Evolutionary conservation across 768 basidiomycete species (phyloP).

Genomic region (Termitomyces sp.): DNA sequence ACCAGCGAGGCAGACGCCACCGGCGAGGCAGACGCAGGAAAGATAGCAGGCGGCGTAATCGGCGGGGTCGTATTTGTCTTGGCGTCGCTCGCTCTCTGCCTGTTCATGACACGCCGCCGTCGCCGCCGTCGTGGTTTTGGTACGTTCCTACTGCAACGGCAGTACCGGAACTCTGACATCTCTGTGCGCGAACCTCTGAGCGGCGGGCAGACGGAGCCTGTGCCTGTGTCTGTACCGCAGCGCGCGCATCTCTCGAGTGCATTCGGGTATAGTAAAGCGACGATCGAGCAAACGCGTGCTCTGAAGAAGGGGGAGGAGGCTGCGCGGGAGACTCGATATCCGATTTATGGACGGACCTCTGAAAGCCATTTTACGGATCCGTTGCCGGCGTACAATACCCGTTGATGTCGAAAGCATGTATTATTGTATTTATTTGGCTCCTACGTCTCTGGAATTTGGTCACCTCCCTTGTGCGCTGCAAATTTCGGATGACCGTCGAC

Average conservation of each 20-base stretch:
- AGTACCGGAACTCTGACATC: not conserved
- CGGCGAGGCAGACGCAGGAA: no score
- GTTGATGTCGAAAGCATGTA: not conserved
- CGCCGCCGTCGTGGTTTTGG: not conserved
- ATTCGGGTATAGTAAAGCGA: conserved; percentile 1
- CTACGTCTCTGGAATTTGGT: not conserved
- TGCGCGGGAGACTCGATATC: not conserved
- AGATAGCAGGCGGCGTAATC: not conserved
- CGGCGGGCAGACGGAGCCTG: no score
- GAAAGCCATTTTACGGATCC: not conserved
- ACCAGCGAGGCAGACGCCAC: no score
- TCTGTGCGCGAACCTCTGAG: not conserved
- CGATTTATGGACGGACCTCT: not conserved
- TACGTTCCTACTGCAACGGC: no score
- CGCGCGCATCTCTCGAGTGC: not conserved
- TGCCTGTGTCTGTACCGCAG: no score
- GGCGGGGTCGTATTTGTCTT: not conserved
- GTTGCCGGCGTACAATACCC: not conserved
- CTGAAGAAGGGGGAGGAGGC: conserved; percentile 1
- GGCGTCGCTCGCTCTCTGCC: not conserved
- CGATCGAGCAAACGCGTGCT: not conserved
- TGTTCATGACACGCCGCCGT: not conserved
- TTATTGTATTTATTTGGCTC: not conserved
- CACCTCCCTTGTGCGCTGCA: not conserved
- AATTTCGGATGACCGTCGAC: not conserved